phyloP scores from a whole-genome alignment of 495 filamentous ascomycete genomes.

The Pseudotulostoma volvatum region DNA sequence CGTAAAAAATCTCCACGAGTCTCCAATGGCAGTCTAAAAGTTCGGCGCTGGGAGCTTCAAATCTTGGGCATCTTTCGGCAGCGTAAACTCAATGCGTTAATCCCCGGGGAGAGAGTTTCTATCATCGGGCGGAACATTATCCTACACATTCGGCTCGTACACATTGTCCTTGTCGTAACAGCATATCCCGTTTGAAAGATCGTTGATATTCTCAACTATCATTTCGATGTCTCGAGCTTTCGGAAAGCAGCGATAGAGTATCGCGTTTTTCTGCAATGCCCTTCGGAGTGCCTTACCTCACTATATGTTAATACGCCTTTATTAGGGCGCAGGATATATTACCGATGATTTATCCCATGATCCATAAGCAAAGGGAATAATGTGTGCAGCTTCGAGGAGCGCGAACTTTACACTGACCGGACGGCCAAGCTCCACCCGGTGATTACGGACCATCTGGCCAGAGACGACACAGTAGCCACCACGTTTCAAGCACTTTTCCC shows the following conservation, averaged over 20 bases:
- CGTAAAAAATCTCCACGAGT: constrained; percentile 5
- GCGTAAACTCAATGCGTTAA: not conserved
- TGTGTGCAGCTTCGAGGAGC: not conserved
- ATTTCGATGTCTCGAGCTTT: not conserved
- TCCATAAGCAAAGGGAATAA: not conserved
- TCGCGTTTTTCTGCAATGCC: not conserved
- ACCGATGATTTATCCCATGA: not conserved
- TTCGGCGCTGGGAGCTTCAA: not conserved
- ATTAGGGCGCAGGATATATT: not conserved
- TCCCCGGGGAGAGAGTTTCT: not conserved
- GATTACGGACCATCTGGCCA: not conserved
- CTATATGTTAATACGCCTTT: no score
- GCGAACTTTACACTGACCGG: not conserved
- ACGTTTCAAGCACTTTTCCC: not conserved
- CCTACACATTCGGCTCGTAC: not conserved
- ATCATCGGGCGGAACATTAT: not conserved
- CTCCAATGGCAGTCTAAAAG: constrained; percentile 5
- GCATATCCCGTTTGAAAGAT: constrained; percentile 1
- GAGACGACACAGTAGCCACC: not conserved
- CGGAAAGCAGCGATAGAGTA: not conserved
- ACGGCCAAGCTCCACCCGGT: not conserved
- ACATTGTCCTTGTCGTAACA: not conserved
- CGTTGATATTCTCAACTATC: constrained; percentile 3
- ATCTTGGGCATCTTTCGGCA: not conserved
- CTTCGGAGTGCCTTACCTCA: no score